Evolutionary conservation across 2,329 filamentous ascomycete genomes (phyloP).

Genomic region (Aspergillus sp.): DNA sequence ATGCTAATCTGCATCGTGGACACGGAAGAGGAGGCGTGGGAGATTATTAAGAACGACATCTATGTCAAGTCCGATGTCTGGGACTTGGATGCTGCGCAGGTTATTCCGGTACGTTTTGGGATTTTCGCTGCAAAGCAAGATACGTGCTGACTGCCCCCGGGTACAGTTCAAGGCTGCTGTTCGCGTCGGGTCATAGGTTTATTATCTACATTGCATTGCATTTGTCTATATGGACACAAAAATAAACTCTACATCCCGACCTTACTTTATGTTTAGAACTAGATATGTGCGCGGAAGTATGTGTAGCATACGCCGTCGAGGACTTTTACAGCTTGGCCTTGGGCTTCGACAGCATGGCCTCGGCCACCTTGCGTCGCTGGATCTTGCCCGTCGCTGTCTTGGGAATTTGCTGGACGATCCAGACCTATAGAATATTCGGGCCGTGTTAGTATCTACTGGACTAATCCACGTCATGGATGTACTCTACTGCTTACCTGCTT

Average conservation of each 20-base stretch:
- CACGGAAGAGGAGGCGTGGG: constrained; percentile 70
- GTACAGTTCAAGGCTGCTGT: constrained; percentile 39
- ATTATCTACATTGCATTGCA: background rate
- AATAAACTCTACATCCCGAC: background rate
- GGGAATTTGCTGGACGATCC: constrained; percentile 82
- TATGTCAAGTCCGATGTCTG: constrained; percentile 76
- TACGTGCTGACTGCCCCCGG: constrained; percentile 5
- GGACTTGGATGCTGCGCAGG: constrained; percentile 70
- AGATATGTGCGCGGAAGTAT: background rate
- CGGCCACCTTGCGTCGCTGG: constrained; percentile 82
- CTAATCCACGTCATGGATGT: background rate
- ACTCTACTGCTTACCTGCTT: constrained; percentile 65
- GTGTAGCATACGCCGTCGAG: background rate
- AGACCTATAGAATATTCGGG: constrained; percentile 57
- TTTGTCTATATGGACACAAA: background rate
- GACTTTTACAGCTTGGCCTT: constrained; percentile 57
- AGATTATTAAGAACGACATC: constrained; percentile 70
- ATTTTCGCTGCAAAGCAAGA: background rate
- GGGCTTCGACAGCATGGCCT: constrained; percentile 67
- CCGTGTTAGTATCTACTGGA: background rate
- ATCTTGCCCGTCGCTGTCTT: constrained; percentile 94
- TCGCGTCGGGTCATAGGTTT: constrained; percentile 18
- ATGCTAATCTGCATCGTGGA: constrained; percentile 70
- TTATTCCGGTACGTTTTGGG: constrained; percentile 41
- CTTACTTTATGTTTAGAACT: background rate